Percentiles rank a stretch among this genome's conserved stretches.
Evolutionary conservation across 108 stramenopile genomes (phyloP).

Genomic region (Nannochloropsis oceanica): DNA sequence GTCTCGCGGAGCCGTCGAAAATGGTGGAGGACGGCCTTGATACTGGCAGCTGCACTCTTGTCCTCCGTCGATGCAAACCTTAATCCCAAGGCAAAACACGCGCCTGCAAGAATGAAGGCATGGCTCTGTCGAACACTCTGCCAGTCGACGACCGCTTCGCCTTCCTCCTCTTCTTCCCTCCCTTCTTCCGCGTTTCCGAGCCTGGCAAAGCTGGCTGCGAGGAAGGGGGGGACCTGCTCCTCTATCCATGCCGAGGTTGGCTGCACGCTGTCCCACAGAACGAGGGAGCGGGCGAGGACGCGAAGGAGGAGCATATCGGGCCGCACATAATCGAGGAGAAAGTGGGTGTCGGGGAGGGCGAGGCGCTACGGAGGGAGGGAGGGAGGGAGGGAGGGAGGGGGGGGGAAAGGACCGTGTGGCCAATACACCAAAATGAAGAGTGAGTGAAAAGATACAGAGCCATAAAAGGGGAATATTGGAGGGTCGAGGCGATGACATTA

Average conservation of each 20-base stretch:
- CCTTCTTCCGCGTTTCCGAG: background rate
- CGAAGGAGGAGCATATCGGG: constrained; percentile 81
- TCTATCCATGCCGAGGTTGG: constrained; percentile 63
- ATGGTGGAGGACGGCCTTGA: background rate
- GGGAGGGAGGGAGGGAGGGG: background rate
- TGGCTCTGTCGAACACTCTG: constrained; percentile 74
- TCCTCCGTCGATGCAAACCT: constrained; percentile 78
- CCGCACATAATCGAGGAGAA: constrained; percentile 71
- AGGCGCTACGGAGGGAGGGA: constrained; percentile 46
- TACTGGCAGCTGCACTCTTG: constrained; percentile 28
- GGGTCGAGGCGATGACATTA: background rate
- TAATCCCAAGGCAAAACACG: constrained; percentile 76
- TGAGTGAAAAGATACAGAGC: background rate
- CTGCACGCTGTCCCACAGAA: constrained; percentile 70
- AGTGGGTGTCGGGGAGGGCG: constrained; percentile 72
- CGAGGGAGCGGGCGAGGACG: constrained; percentile 67
- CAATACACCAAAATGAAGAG: background rate
- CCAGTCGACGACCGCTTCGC: constrained; percentile 40
- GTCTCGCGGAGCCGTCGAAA: background rate
- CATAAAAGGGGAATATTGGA: background rate
- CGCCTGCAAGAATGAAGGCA: constrained; percentile 74
- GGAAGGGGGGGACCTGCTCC: background rate
- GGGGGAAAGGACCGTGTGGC: background rate
- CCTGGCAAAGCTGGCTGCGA: background rate
- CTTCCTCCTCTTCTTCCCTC: background rate